Conservation (phyloP, 2,329 filamentous ascomycete species). For the Curvularia hawaiiensis region DNA sequence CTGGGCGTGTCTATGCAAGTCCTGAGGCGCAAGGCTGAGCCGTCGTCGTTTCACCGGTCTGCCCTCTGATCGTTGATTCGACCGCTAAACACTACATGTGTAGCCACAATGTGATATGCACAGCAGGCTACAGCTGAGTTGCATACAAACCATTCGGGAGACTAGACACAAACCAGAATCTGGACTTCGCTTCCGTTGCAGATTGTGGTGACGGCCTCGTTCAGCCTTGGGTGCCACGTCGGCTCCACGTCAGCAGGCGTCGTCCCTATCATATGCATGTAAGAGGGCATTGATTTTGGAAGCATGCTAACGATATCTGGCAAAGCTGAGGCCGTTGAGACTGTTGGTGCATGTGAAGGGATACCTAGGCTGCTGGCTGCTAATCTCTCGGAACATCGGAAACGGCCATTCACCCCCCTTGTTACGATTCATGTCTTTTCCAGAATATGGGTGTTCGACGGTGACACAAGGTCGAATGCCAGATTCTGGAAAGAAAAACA, state of each 20-base stretch:
- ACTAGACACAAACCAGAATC: neutral
- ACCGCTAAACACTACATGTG: neutral
- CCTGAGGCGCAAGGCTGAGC: neutral
- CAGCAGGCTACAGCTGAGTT: neutral
- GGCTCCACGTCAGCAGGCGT: neutral
- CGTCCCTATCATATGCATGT: neutral
- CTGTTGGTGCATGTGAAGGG: too few species aligned
- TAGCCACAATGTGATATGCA: neutral
- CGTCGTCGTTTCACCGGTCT: constrained; percentile 1
- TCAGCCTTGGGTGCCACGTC: neutral
- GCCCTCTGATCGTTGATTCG: neutral
- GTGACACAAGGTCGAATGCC: neutral
- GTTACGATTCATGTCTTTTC: neutral
- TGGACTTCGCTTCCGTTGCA: neutral
- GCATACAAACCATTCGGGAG: neutral
- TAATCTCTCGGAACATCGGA: neutral
- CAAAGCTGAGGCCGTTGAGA: neutral
- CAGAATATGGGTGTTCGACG: neutral
- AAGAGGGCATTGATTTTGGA: too few species aligned
- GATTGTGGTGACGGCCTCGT: neutral
- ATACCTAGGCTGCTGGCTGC: too few species aligned
- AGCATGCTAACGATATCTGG: neutral
- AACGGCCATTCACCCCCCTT: neutral
- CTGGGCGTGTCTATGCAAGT: neutral
- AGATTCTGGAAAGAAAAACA: neutral